Percentiles rank a stretch among this genome's conserved stretches.
Conservation (phyloP, 371 early-diverging fungal species). For the Massospora cicadina region DNA sequence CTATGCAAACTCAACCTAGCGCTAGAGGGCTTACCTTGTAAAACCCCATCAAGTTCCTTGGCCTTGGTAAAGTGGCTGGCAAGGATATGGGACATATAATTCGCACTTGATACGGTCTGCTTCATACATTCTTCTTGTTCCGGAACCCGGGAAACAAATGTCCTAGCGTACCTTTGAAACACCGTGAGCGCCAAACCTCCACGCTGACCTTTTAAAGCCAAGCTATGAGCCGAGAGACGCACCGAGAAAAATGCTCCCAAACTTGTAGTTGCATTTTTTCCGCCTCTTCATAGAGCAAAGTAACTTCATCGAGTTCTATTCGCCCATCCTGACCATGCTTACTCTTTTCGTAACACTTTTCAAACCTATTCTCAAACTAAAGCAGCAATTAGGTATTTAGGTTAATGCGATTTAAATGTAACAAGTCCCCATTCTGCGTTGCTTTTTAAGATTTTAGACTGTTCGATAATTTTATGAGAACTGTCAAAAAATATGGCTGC, state of each 20-base stretch:
- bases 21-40: neutral
- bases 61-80: neutral
- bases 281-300: neutral
- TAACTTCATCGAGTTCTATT: no score
- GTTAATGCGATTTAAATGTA: no score
- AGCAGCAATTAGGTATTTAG: no score
- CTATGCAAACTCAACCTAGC: neutral
- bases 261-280: neutral
- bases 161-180: neutral
- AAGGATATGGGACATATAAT: neutral
- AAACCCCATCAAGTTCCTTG: neutral
- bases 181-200: neutral
- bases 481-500: no score
- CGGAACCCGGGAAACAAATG: neutral
- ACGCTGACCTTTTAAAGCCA: neutral
- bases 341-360: no score
- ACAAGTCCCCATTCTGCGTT: no score
- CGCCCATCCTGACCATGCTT: no score
- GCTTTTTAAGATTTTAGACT: no score
- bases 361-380: no score
- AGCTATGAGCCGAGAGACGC: neutral
- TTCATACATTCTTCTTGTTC: neutral
- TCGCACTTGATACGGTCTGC: neutral
- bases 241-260: neutral
- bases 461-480: no score